These are phyloP conservation scores for Lactarius deliciosus DNA, from an alignment of 768 basidiomycete species.

Conservation along the genomic window DNA sequence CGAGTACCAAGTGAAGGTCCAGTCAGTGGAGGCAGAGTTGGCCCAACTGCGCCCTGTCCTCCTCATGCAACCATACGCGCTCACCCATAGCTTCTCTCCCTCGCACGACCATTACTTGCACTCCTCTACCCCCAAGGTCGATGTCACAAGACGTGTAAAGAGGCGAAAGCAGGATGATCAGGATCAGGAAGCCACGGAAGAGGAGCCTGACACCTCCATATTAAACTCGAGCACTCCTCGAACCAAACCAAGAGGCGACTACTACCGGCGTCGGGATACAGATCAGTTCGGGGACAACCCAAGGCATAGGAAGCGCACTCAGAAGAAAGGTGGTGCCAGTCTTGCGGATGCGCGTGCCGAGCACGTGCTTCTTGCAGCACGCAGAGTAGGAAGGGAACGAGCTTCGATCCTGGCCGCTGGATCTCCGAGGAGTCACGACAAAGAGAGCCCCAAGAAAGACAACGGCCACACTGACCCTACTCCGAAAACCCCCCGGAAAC, in stretches of 20 bases:
- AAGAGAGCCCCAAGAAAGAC: slow-evolving; percentile 38
- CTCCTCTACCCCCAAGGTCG: slow-evolving; percentile 24
- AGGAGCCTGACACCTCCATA: slow-evolving; percentile 30
- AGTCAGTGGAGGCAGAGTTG: slow-evolving; percentile 62
- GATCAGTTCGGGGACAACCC: slow-evolving; percentile 23
- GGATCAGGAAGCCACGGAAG: slow-evolving; percentile 30
- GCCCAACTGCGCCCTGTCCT: slow-evolving; percentile 64
- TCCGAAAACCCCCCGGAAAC: slow-evolving; percentile 28
- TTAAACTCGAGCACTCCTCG: slow-evolving; percentile 33
- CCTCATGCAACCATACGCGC: slow-evolving; percentile 54
- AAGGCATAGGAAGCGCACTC: slow-evolving; percentile 32
- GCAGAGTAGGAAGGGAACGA: slow-evolving; percentile 64
- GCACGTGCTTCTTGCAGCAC: slow-evolving; percentile 68
- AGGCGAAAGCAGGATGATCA: slow-evolving; percentile 36
- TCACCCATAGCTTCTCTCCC: slow-evolving; percentile 33
- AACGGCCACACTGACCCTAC: slow-evolving; percentile 31
- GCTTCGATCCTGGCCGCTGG: slow-evolving; percentile 57
- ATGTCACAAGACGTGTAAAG: slow-evolving; percentile 18
- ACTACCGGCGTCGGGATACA: slow-evolving; percentile 29
- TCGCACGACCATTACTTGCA: slow-evolving; percentile 29
- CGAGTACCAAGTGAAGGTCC: slow-evolving; percentile 54
- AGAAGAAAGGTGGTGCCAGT: slow-evolving; percentile 37
- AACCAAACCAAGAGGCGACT: slow-evolving; percentile 27
- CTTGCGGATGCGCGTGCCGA: slow-evolving; percentile 67
- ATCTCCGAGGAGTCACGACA: slow-evolving; percentile 36